Conservation (phyloP, 176 grass and related monocot species). For the Oryza glaberrima region DNA sequence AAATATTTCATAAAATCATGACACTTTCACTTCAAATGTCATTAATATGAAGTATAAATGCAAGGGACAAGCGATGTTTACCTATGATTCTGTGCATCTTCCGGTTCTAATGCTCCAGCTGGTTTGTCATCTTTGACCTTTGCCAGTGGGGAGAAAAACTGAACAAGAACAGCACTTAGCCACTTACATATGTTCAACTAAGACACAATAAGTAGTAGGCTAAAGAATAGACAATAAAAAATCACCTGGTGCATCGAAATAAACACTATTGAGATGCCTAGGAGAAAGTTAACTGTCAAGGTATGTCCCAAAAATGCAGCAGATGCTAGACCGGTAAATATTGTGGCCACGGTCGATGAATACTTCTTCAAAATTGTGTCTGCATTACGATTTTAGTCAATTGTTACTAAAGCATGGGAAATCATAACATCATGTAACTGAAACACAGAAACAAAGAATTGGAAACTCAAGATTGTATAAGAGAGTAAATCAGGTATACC, state of each 20-base stretch:
- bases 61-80: slow-evolving; percentile 26
- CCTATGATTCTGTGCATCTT: slow-evolving; percentile 72
- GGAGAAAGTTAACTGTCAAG: slow-evolving; percentile 91
- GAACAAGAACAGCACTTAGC: slow-evolving; percentile 36
- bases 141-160: slow-evolving; percentile 98
- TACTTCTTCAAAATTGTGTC: slow-evolving; percentile 99
- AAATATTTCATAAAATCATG: neutral
- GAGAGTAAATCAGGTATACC: slow-evolving; percentile 8
- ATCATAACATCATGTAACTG: neutral
- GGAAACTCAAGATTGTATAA: neutral
- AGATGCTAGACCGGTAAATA: slow-evolving; percentile 95
- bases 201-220: slow-evolving; percentile 1
- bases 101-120: slow-evolving; percentile 60
- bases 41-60: slow-evolving; percentile 16
- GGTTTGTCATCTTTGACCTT: slow-evolving; percentile 94
- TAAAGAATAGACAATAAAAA: slow-evolving; percentile 25
- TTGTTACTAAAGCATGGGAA: slow-evolving; percentile 16
- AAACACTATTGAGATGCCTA: slow-evolving; percentile 96
- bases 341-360: slow-evolving; percentile 97
- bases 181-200: slow-evolving; percentile 13
- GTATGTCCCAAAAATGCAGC: slow-evolving; percentile 91
- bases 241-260: slow-evolving; percentile 99
- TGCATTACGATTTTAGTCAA: slow-evolving; percentile 48
- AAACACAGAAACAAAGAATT: neutral
- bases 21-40: slow-evolving; percentile 3